phyloP scores from a whole-genome alignment of 345 rosid species.

The Murraya koenigii region DNA sequence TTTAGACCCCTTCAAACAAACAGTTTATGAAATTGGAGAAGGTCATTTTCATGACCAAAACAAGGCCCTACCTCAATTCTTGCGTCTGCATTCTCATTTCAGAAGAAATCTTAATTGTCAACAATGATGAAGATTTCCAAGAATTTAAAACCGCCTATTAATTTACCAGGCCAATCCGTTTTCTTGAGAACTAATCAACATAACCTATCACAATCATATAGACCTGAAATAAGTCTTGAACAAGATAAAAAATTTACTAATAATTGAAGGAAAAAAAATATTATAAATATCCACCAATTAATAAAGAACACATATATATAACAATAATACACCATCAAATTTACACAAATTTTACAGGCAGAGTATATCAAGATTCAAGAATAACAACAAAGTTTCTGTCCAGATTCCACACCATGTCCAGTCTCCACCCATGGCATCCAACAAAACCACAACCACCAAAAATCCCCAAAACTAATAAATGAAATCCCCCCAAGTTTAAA shows the following conservation, averaged over 20 bases:
- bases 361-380: not conserved
- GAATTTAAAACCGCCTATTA: not conserved
- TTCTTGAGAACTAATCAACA: not conserved
- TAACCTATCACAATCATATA: not conserved
- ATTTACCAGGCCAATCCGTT: not conserved
- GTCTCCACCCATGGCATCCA: not conserved
- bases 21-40: no score
- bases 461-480: slow-evolving; percentile 14
- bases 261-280: not conserved
- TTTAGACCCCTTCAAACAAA: no score
- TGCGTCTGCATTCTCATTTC: not conserved
- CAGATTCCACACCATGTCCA: slow-evolving; percentile 7
- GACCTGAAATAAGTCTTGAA: not conserved
- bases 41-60: not conserved
- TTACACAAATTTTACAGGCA: slow-evolving; percentile 16
- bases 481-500: slow-evolving; percentile 18
- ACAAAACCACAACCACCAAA: not conserved
- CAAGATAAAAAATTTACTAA: no score
- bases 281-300: not conserved
- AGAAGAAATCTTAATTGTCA: not conserved
- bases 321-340: not conserved
- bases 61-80: not conserved
- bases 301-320: not conserved
- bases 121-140: not conserved
- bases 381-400: not conserved